Evolutionary conservation across 345 rosid genomes (phyloP), one percentile per base, ranked within the genome.

Genomic region (Brassica cretica): DNA sequence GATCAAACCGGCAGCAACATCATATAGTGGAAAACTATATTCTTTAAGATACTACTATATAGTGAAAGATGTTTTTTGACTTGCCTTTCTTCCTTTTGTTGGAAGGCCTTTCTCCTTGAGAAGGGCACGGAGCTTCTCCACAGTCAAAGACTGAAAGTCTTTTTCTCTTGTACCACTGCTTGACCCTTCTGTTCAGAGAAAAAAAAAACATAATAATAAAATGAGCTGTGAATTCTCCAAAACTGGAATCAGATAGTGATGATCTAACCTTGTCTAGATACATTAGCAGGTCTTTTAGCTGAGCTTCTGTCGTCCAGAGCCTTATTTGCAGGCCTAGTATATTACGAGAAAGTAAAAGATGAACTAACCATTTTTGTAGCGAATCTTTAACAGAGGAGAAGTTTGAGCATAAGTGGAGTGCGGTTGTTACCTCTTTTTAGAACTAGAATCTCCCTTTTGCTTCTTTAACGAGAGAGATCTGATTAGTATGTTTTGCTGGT

Each of bases 401-500:
- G 35, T 29, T 35, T 1, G 2, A 41, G 1, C 1, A 64, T 2
- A n/a, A 59, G 16, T 7, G 2, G 71, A 58, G 58, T 41, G 68
- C 29, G 33, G 5, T 27, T 19, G 18, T 25, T 80, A 92, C 98
- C 96, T 89, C 84, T 94, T 94, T 80, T 87, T 86, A 80, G 87
- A 84, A 77, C 82, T 78, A 65, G 93, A 78, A 73, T 89, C 92
- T 62, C 86, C 84, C 84, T 81, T 92, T 65, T 85, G 94, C 77
- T 87, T 89, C 86, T 84, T 88, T 55, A 92, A 82, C 75, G 83
- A 81, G 63, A 94, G 98, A 2, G 98, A 88, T 84, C 98, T 87
- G 70, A 94, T 92, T 74, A 94, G 79, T 82, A 92, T 94, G 80
- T 92, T 94, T 74, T 89, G 88, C 86, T 87, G 97, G 78, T 94